These are phyloP conservation scores for Iodosphaeria phyllophila DNA, from an alignment of 2,329 filamentous ascomycete genomes.

Conservation along the genomic window DNA sequence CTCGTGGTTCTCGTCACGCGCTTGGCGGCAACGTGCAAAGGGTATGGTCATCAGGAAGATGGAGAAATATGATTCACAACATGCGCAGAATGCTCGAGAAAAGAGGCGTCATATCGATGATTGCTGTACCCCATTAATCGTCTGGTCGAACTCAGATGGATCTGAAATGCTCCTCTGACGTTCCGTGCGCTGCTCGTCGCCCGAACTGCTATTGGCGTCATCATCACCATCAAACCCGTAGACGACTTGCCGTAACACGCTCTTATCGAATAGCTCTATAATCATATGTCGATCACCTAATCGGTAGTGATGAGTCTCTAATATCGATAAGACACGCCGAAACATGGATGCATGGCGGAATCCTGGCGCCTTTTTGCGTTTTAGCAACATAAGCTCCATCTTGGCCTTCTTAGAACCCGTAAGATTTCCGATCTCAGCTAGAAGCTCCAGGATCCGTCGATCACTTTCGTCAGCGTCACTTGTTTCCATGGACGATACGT, in stretches of 20 bases:
- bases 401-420: constrained; percentile 80
- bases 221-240: constrained; percentile 41
- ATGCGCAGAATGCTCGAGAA: too few relatives aligned
- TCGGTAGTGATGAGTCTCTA: constrained; percentile 81
- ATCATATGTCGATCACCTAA: constrained; percentile 77
- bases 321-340: constrained; percentile 62
- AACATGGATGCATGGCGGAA: constrained; percentile 69
- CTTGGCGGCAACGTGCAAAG: too few relatives aligned
- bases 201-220: constrained; percentile 22
- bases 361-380: constrained; percentile 51
- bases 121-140: constrained; percentile 1
- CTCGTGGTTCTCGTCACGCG: too few relatives aligned
- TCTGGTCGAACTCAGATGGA: constrained; percentile 13
- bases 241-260: constrained; percentile 67
- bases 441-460: constrained; percentile 66
- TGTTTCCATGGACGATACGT: constrained; percentile 31
- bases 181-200: constrained; percentile 33
- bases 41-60: too few relatives aligned
- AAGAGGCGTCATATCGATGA: constrained; percentile 2
- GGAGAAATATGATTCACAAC: too few relatives aligned
- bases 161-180: constrained; percentile 32
- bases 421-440: constrained; percentile 81
- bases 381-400: constrained; percentile 60
- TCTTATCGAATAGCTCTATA: constrained; percentile 86
- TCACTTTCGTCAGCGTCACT: constrained; percentile 41